Base-by-base conservation (phyloP, 768 basidiomycete genomes). In the Tulasnella sp. region DNA sequence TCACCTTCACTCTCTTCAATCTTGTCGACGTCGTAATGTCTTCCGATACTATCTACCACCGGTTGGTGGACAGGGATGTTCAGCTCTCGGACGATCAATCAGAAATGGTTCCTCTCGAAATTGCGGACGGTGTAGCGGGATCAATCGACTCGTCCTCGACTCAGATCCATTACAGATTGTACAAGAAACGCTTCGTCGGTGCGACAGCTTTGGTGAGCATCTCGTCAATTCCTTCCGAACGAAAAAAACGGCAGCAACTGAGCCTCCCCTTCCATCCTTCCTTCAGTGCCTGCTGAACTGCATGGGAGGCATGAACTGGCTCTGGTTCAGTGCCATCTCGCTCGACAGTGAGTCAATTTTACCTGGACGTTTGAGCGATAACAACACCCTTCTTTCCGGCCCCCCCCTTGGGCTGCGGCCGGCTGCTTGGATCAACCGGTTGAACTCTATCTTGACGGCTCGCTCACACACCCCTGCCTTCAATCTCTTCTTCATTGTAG, bases 241-340 rank as follows among this genome's bases (percentile, higher is more conserved):
- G 29, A 11, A 36, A 40, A 69, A 36, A 59, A 59, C 34, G 29
- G 17, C 32, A 32, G 16, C 14, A n/a, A 40, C 35, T 34, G 5
- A 36, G 17, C 35, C 42, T 17, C 3, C 69, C 32, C 47, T 40
- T n/a, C 36, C 47, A 40, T 75, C 34, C 62, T 69, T 89, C 14
- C n/a, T n/a, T 3, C 29, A 69, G 72, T 70, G 47, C 11, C 36
- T 89, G 36, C 80, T 93, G 37, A 89, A 87, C 69, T 78, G 89
- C 44, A 83, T 87, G 12, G 81, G 84, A 1, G 90, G 86, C 6
- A 86, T 90, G 88, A 80, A 84, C 7, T 88, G 87, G 86, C 84
- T 89, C 3, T 94, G 91, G 91, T 94, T 94, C 76, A 91, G 92
- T 3, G 90, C 92, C 3, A 93, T 95, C 69, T 82, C 92, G 0